A percentile compares a stretch with the other conserved stretches of the same genome.
phyloP scores from a whole-genome alignment of 768 basidiomycete species.

The Boletus vermiculosoides region DNA sequence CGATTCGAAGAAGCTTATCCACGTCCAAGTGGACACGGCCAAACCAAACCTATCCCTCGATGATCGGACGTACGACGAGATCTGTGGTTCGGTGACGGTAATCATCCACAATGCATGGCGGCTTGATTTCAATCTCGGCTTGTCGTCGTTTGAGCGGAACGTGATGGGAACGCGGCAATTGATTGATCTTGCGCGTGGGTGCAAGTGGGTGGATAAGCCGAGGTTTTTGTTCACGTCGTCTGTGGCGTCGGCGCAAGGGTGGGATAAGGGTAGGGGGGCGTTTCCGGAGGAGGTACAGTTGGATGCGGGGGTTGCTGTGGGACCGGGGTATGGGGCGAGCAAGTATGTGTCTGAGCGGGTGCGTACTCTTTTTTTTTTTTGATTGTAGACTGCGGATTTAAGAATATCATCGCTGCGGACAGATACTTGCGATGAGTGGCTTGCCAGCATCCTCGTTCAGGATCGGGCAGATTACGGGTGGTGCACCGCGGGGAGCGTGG shows the following conservation, averaged over 20 bases:
- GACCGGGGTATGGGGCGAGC: conserved; percentile 37
- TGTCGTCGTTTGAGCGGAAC: conserved; percentile 51
- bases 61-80: neutral
- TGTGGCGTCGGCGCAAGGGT: conserved; percentile 28
- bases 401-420: neutral
- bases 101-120: conserved; percentile 51
- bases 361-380: neutral
- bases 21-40: conserved; percentile 28
- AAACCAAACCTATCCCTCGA: conserved; percentile 26
- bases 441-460: conserved; percentile 34
- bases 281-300: conserved; percentile 34
- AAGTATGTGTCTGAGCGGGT: conserved; percentile 31
- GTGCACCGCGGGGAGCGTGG: conserved; percentile 36
- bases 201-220: conserved; percentile 24
- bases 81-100: neutral
- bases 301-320: conserved; percentile 30
- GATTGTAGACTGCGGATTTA: neutral
- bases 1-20: conserved; percentile 26
- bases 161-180: conserved; percentile 40
- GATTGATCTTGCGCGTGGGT: conserved; percentile 29
- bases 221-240: conserved; percentile 44
- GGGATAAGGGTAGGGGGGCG: conserved; percentile 13
- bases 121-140: conserved; percentile 49
- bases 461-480: conserved; percentile 39
- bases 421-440: conserved; percentile 33